Evolutionary conservation across 179 eudicot species (phyloP).

Genomic region (Heliamphora pulchella): DNA sequence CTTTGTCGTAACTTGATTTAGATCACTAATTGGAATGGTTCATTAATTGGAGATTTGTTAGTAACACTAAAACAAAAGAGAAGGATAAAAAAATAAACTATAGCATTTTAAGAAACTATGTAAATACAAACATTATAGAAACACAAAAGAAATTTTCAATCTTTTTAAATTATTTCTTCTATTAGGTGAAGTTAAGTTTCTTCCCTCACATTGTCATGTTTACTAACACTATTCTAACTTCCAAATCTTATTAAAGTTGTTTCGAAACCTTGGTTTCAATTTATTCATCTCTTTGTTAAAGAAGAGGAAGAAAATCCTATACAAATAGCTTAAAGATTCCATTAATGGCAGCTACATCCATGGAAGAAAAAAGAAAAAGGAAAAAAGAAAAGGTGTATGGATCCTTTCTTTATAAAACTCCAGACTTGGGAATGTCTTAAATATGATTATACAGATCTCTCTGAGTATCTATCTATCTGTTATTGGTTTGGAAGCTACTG

Average conservation of each 20-base stretch:
- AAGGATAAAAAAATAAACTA: no score
- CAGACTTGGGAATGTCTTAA: not conserved
- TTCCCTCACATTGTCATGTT: no score
- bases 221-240: not conserved
- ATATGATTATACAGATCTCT: not conserved
- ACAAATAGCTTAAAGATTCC: conserved; percentile 6
- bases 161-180: not conserved
- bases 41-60: not conserved
- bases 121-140: not conserved
- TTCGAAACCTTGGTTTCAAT: conserved; percentile 5
- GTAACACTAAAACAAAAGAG: no score
- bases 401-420: not conserved
- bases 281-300: not conserved
- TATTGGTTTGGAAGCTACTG: no score
- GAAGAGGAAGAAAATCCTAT: not conserved
- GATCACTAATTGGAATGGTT: not conserved
- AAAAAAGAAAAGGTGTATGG: not conserved
- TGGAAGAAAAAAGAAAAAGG: not conserved
- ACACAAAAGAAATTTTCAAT: not conserved
- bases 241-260: not conserved
- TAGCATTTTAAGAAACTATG: not conserved
- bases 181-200: not conserved
- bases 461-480: not conserved
- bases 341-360: conserved; percentile 6
- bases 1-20: not conserved